A percentile compares a stretch with the other conserved stretches of the same genome.
phyloP scores from a whole-genome alignment of 345 rosid genomes.

The Litchi chinensis region DNA sequence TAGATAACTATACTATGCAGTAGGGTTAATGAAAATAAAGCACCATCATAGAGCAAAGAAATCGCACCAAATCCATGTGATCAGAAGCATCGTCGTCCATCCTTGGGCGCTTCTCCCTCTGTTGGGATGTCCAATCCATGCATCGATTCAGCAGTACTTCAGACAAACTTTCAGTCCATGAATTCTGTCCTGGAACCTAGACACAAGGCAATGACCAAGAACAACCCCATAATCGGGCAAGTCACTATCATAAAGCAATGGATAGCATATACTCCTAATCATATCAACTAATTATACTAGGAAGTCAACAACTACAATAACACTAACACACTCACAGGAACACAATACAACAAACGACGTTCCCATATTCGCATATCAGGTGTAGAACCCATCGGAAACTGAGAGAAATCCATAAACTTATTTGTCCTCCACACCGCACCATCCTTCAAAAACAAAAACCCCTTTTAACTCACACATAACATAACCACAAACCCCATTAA shows the following conservation, averaged over 20 bases:
- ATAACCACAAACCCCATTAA: neutral
- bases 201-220: neutral
- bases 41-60: slow-evolving; percentile 2
- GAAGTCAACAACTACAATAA: neutral
- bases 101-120: slow-evolving; percentile 76
- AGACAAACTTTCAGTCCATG: slow-evolving; percentile 66
- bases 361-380: slow-evolving; percentile 80
- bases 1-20: neutral
- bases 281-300: neutral
- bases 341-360: slow-evolving; percentile 76
- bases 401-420: slow-evolving; percentile 70
- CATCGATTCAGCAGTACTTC: slow-evolving; percentile 27
- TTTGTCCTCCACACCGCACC: slow-evolving; percentile 84
- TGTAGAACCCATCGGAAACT: slow-evolving; percentile 49
- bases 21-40: neutral
- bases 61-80: slow-evolving; percentile 45
- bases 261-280: neutral
- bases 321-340: slow-evolving; percentile 54
- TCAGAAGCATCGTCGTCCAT: slow-evolving; percentile 56
- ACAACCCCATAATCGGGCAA: neutral
- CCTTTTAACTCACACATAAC: slow-evolving; percentile 3
- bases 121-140: slow-evolving; percentile 42
- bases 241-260: neutral
- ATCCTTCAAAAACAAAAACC: slow-evolving; percentile 46
- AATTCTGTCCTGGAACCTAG: slow-evolving; percentile 82